Evolutionary conservation across 2,329 filamentous ascomycete species (phyloP), one percentile per base, ranked within the genome.

Genomic region (Talaromyces sp.): DNA sequence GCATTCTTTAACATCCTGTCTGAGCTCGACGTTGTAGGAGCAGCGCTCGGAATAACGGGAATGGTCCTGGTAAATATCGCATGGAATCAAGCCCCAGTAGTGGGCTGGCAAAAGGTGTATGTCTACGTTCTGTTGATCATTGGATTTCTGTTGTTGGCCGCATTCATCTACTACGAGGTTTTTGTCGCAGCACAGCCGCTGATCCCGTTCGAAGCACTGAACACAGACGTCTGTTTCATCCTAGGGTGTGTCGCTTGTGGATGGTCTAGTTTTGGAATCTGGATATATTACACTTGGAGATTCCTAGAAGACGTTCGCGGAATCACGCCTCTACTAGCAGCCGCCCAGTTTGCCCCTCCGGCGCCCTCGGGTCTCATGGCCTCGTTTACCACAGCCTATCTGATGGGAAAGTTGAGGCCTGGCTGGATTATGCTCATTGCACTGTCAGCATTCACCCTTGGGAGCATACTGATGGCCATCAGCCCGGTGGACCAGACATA

Each of bases 51-150:
- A 17, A 40, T 56, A n/a, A 21, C 48, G 58, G 80, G 79, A 0
- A 72, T 89, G 22, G 75, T 86, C 0, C 73, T 89, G 17, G 78
- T 88, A 70, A 87, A 87, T 66, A 83, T 88, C 63, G 82, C 84
- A 0, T 87, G 84, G 83, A 88, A 86, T 59, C 84, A 88, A 65
- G 84, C 82, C 0, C 79, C 83, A 0, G 74, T 82, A 0, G 80
- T 78, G 1, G 83, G 84, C 1, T 88, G 85, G 85, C 63, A 71
- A 1, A 74, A 76, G 6, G 74, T 82, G 0, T 84, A 84, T 57
- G 75, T 85, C n/a, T 80, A 82, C 59, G 72, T 81, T 0, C 71
- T 81, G 0, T 73, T 89, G 0, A 79, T 87, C 37, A 60, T 86
- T 2, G 84, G 85, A 0, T 58, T 83, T 2, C 37, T 84, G 0